A percentile compares a stretch with the other conserved stretches of the same genome.
Evolutionary conservation across 2,329 filamentous ascomycete species (phyloP).

Genomic region (Aspergillus brunneoviolaceus): DNA sequence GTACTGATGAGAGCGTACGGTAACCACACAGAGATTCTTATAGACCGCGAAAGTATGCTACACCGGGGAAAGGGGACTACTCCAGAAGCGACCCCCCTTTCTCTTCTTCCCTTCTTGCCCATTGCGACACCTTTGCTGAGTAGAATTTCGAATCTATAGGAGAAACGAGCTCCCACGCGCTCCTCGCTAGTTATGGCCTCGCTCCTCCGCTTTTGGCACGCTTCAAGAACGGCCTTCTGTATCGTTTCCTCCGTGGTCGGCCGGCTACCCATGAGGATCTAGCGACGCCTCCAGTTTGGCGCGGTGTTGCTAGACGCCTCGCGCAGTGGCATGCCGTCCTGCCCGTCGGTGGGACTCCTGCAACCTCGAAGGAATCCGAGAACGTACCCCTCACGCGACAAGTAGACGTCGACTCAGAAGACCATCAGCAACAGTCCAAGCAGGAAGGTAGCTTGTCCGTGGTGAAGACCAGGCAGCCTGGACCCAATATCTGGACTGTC

Average conservation of each 20-base stretch:
- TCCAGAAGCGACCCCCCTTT: conserved; percentile 1
- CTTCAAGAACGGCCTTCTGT: conserved; percentile 94
- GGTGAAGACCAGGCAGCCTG: conserved; percentile 65
- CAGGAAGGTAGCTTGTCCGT: conserved; percentile 16
- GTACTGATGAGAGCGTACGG: conserved; percentile 91
- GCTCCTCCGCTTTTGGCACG: conserved; percentile 85
- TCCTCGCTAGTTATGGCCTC: conserved; percentile 78
- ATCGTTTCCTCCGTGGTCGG: conserved; percentile 80
- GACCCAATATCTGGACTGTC: conserved; percentile 91
- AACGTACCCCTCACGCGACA: conserved; percentile 20
- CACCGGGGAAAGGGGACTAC: conserved; percentile 6
- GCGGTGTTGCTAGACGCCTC: conserved; percentile 77
- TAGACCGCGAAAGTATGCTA: conserved; percentile 83
- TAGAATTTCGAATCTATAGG: conserved; percentile 44
- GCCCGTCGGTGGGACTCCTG: conserved; percentile 53
- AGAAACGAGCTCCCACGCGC: conserved; percentile 70
- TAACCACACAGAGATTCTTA: conserved; percentile 88
- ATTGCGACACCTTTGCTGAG: conserved; percentile 36
- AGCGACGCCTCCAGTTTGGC: conserved; percentile 71
- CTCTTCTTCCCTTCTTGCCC: conserved; percentile 23
- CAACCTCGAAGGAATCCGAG: conserved; percentile 17
- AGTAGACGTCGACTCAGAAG: conserved; percentile 20
- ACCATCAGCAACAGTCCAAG: conserved; percentile 15
- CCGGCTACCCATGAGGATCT: conserved; percentile 80
- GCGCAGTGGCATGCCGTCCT: conserved; percentile 88